These are phyloP conservation scores for Tylopilus sp. DNA, from an alignment of 768 basidiomycete species.

Conservation along the genomic window DNA sequence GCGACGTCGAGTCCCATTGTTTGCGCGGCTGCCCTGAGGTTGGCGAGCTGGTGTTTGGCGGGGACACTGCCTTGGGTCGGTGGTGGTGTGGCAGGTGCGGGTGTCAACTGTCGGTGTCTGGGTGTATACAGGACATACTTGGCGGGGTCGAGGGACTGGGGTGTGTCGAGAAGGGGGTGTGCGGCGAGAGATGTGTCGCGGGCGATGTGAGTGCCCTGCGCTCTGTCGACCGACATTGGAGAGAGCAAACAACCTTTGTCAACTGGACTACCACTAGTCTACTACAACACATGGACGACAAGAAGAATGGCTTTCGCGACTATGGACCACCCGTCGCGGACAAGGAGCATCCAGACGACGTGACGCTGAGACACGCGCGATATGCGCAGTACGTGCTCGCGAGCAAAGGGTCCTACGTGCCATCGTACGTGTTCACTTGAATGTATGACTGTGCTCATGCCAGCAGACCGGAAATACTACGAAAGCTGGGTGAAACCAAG, in stretches of 20 bases:
- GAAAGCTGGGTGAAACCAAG: constrained; percentile 19
- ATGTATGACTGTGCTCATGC: neutral
- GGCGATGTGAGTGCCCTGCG: constrained; percentile 30
- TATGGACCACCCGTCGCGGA: constrained; percentile 3
- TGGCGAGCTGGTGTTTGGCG: constrained; percentile 64
- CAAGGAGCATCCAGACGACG: constrained; percentile 19
- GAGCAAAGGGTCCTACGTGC: constrained; percentile 36
- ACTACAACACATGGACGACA: constrained; percentile 7
- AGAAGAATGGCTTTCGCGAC: constrained; percentile 26
- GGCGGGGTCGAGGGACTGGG: constrained; percentile 16
- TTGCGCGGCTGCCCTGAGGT: constrained; percentile 71
- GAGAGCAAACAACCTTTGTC: constrained; percentile 3
- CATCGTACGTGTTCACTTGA: constrained; percentile 32
- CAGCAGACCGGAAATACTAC: constrained; percentile 19
- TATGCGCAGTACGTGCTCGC: constrained; percentile 40
- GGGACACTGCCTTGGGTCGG: neutral
- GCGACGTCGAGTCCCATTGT: constrained; percentile 58
- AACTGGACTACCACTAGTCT: neutral
- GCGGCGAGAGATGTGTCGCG: constrained; percentile 44
- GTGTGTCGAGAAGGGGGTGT: constrained; percentile 58
- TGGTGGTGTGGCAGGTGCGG: neutral
- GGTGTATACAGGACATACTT: constrained; percentile 80
- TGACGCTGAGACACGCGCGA: constrained; percentile 31
- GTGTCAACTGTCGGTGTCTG: constrained; percentile 56
- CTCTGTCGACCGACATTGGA: constrained; percentile 20